Conservation (phyloP, 106 monocot species). For the Amphibolis antarctica region DNA sequence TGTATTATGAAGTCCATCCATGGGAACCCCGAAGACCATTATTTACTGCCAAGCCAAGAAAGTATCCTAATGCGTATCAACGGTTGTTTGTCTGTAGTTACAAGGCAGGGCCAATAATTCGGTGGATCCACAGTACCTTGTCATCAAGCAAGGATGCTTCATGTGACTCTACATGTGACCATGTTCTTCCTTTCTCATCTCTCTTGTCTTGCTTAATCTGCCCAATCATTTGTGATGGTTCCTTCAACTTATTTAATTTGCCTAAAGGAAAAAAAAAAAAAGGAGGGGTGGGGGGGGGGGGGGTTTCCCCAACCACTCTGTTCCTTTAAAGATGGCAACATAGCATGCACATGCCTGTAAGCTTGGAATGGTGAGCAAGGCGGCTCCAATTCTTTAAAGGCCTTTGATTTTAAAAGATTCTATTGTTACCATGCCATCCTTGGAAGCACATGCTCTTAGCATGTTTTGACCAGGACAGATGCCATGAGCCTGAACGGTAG, state of each 20-base stretch:
- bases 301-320: not conserved
- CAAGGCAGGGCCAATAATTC: not conserved
- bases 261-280: no score
- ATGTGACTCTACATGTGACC: constrained; percentile 11
- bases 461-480: not conserved
- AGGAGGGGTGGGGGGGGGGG: no score
- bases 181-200: not conserved
- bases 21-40: no score
- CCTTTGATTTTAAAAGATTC: not conserved
- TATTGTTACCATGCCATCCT: no score
- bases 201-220: not conserved
- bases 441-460: not conserved
- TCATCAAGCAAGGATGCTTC: not conserved
- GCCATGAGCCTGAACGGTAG: not conserved
- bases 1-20: no score
- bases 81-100: not conserved
- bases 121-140: not conserved
- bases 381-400: not conserved
- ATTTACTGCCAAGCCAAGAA: no score
- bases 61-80: no score
- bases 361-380: not conserved
- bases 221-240: not conserved
- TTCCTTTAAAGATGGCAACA: not conserved
- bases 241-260: no score
- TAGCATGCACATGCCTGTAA: not conserved